Conservation (phyloP, 2,329 filamentous ascomycete genomes). For the Amauroascus niger region DNA sequence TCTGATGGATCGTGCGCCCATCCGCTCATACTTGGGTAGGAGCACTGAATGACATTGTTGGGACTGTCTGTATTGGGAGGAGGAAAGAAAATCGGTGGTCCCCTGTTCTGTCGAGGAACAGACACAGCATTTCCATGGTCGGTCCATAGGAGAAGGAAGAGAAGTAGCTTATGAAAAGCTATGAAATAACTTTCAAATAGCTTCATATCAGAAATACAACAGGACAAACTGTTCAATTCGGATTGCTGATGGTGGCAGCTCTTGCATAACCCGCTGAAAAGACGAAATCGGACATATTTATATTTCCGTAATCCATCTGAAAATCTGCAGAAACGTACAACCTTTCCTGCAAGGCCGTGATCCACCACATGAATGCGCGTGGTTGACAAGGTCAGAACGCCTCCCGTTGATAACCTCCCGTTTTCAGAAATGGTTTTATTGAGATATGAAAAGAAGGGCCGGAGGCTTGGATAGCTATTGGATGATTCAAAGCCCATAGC, state of each 20-base stretch:
- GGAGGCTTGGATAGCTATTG: neutral
- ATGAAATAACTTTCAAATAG: neutral
- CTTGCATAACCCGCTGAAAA: neutral
- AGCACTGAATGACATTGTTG: conserved; percentile 12
- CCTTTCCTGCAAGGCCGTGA: neutral
- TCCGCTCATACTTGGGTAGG: conserved; percentile 14
- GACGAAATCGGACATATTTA: neutral
- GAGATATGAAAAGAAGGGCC: neutral
- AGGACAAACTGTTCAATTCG: neutral
- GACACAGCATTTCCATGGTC: neutral
- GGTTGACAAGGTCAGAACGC: neutral
- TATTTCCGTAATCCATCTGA: neutral
- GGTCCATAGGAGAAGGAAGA: conserved; percentile 1
- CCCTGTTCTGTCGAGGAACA: neutral
- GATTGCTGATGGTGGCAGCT: neutral
- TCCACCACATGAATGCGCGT: neutral
- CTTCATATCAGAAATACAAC: neutral
- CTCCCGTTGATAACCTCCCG: neutral
- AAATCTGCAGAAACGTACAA: neutral
- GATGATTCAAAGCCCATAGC: neutral
- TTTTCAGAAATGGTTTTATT: neutral
- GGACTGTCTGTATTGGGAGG: conserved; percentile 11
- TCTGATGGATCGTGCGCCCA: conserved; percentile 10
- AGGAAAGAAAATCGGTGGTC: conserved; percentile 7
- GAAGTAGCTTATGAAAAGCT: conserved; percentile 3